Percentiles rank a stretch among this genome's conserved stretches.
Conservation (phyloP, 2,329 filamentous ascomycete species). For the Curvularia verruculosa region DNA sequence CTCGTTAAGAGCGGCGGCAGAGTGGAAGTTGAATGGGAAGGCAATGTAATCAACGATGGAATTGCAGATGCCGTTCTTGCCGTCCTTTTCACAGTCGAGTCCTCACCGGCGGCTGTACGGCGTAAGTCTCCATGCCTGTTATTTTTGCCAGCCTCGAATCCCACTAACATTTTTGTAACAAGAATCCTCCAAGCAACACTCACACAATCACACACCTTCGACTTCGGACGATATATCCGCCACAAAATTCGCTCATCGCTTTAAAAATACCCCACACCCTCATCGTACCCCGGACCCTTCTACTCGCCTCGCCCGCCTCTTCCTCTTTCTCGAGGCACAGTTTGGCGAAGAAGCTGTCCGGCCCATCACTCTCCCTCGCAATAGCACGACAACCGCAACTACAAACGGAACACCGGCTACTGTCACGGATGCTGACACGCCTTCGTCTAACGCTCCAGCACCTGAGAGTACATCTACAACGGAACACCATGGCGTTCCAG, state of each 20-base stretch:
- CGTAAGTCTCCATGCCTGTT: slow-evolving; percentile 61
- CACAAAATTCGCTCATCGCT: slow-evolving; percentile 28
- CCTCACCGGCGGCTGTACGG: slow-evolving; percentile 91
- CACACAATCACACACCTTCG: slow-evolving; percentile 29
- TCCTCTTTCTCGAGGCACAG: slow-evolving; percentile 96
- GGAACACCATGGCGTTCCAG: slow-evolving; percentile 19
- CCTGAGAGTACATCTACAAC: slow-evolving; percentile 4
- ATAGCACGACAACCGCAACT: slow-evolving; percentile 48
- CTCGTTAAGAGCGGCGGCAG: slow-evolving; percentile 77
- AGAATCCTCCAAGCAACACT: slow-evolving; percentile 48
- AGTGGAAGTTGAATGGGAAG: slow-evolving; percentile 94
- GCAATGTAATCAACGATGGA: slow-evolving; percentile 95
- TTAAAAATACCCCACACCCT: slow-evolving; percentile 63
- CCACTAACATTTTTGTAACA: slow-evolving; percentile 7
- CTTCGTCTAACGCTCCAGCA: background rate
- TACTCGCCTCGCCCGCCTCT: slow-evolving; percentile 81
- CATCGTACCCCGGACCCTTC: slow-evolving; percentile 74
- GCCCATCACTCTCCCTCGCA: slow-evolving; percentile 72
- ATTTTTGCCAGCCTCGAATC: background rate
- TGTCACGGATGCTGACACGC: slow-evolving; percentile 3
- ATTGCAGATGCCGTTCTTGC: slow-evolving; percentile 98
- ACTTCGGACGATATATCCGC: slow-evolving; percentile 13
- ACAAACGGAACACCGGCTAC: slow-evolving; percentile 10
- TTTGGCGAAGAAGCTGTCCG: slow-evolving; percentile 84
- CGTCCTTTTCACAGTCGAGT: slow-evolving; percentile 89